Conservation (phyloP, 1,139 yeast genomes). For the Sugiyamaella xylanicola region DNA sequence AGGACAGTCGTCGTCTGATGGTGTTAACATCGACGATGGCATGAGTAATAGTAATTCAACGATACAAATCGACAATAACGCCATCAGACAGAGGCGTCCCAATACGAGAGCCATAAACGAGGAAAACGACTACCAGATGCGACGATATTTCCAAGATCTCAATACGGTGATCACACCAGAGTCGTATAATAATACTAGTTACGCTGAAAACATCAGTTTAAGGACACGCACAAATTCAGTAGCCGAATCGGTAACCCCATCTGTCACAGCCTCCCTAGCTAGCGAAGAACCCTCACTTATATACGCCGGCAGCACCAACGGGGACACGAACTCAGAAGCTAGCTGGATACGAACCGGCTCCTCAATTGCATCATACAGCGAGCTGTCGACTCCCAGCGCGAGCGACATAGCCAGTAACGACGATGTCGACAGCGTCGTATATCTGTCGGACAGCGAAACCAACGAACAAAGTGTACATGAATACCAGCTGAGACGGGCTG, state of each 20-base stretch:
- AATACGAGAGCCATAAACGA: conserved; percentile 10
- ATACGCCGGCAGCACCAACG: conserved; percentile 17
- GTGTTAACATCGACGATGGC: conserved; percentile 1
- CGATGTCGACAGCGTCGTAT: conserved; percentile 26
- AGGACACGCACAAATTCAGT: conserved; percentile 22
- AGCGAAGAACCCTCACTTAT: conserved; percentile 26
- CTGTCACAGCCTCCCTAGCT: conserved; percentile 9
- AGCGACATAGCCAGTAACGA: conserved; percentile 26
- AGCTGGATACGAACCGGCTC: conserved; percentile 31
- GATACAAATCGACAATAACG: background rate
- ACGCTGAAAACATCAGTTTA: conserved; percentile 19
- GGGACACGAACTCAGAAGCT: conserved; percentile 23
- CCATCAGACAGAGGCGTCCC: conserved; percentile 11
- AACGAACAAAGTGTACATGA: conserved; percentile 17
- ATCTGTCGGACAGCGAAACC: conserved; percentile 25
- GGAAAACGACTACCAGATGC: conserved; percentile 18
- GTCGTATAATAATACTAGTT: conserved; percentile 1
- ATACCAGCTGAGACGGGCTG: conserved; percentile 18
- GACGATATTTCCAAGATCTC: conserved; percentile 20
- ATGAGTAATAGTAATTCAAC: background rate
- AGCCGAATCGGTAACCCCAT: conserved; percentile 4
- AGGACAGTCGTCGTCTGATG: conserved; percentile 27
- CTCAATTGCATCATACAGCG: conserved; percentile 30
- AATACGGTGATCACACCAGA: conserved; percentile 15
- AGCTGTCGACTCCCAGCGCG: conserved; percentile 30